phyloP scores from a whole-genome alignment of 176 grass and related monocot genomes.

The Phyllostachys edulis region DNA sequence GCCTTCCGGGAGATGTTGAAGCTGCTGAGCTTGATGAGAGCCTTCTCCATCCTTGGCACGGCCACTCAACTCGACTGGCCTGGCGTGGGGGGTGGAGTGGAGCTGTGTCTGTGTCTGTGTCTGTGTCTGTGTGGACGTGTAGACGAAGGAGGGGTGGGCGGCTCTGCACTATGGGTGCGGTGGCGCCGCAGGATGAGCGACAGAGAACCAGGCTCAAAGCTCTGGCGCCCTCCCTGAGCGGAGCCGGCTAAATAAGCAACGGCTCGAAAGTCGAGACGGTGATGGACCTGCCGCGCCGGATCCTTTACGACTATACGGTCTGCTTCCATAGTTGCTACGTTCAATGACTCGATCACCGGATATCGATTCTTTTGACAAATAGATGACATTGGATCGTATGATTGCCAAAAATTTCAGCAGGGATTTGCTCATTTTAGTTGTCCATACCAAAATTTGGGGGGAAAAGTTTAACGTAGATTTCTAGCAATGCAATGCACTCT shows the following conservation, averaged over 20 bases:
- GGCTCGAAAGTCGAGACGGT: not conserved
- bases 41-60: conserved; percentile 63
- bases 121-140: not conserved
- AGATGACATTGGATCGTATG: too few relatives aligned
- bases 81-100: not conserved
- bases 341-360: not conserved
- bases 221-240: not conserved
- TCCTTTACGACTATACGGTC: not conserved
- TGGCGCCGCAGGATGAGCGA: conserved; percentile 35
- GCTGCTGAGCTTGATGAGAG: conserved; percentile 80
- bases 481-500: too few relatives aligned
- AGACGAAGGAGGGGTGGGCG: not conserved
- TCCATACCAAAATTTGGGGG: too few relatives aligned
- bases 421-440: not conserved
- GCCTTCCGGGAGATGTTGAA: conserved; percentile 88
- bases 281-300: conserved; percentile 16
- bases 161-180: not conserved
- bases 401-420: not conserved
- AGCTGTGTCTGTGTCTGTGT: not conserved
- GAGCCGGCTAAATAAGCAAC: conserved; percentile 7
- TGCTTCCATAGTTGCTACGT: not conserved
- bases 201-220: conserved; percentile 30
- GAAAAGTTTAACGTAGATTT: not conserved
- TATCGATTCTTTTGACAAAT: not conserved
- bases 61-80: not conserved